Evolutionary conservation across 2,329 filamentous ascomycete species (phyloP).

Genomic region (Aulographum hederae): DNA sequence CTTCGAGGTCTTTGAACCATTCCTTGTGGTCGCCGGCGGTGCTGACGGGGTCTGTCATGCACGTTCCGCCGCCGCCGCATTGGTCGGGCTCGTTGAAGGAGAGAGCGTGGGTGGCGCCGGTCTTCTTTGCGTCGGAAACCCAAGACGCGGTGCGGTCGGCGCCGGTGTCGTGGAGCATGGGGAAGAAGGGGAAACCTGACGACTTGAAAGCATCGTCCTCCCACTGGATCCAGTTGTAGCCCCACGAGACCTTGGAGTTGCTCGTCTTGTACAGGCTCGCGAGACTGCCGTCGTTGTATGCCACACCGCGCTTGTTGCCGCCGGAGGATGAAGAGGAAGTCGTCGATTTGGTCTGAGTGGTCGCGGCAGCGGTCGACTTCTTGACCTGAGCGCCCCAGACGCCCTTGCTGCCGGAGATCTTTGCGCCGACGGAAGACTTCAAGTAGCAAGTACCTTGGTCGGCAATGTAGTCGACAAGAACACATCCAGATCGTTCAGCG

Average conservation of each 20-base stretch:
- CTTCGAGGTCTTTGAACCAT: no score
- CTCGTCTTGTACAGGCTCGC: background rate
- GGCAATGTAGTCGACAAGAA: background rate
- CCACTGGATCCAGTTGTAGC: background rate
- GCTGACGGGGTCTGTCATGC: no score
- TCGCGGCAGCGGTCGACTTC: no score
- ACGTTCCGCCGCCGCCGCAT: background rate
- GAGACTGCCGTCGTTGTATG: background rate
- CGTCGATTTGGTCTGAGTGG: no score
- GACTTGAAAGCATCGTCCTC: no score
- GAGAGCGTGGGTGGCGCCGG: conserved; percentile 7
- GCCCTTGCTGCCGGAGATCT: no score
- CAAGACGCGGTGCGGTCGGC: conserved; percentile 8
- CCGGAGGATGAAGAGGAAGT: no score
- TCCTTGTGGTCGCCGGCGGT: no score
- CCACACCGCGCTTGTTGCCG: background rate
- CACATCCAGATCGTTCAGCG: background rate
- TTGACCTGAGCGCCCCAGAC: no score
- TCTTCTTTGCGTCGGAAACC: conserved; percentile 7
- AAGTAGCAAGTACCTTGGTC: background rate
- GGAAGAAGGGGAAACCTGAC: conserved; percentile 29
- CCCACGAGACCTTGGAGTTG: background rate
- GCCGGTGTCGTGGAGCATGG: conserved; percentile 31
- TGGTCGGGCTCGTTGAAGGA: conserved; percentile 13
- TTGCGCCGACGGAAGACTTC: no score